phyloP scores from a whole-genome alignment of 805 yeast species.

The Wickerhamomyces xylosicus region DNA sequence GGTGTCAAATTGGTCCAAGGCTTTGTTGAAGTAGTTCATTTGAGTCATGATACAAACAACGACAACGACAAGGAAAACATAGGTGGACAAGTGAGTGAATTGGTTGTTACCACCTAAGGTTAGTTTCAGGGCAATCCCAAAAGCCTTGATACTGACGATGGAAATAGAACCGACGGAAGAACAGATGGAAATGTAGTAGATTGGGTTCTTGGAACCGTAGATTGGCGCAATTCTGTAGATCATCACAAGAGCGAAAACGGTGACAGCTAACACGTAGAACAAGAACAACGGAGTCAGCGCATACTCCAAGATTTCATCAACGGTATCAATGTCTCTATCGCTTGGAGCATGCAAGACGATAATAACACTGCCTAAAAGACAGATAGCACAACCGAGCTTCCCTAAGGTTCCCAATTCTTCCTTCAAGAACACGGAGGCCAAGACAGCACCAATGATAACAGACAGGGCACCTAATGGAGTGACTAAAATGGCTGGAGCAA shows the following conservation, averaged over 20 bases:
- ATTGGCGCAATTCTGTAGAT: constrained; percentile 75
- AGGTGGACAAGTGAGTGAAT: constrained; percentile 76
- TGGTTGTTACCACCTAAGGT: constrained; percentile 82
- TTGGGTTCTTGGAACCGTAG: constrained; percentile 73
- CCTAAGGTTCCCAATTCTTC: constrained; percentile 86
- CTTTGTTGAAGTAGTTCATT: constrained; percentile 91
- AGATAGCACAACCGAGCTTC: constrained; percentile 87
- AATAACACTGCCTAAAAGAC: constrained; percentile 78
- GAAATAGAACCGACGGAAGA: constrained; percentile 85
- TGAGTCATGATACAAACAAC: constrained; percentile 77
- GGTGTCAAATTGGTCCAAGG: constrained; percentile 87
- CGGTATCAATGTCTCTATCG: constrained; percentile 82
- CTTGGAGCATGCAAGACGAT: constrained; percentile 90
- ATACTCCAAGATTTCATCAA: constrained; percentile 74
- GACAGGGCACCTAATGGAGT: constrained; percentile 88
- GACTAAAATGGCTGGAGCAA: constrained; percentile 88
- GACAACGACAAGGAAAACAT: constrained; percentile 69
- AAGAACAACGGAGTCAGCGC: constrained; percentile 75
- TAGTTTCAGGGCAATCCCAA: constrained; percentile 83
- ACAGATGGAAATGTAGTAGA: constrained; percentile 84
- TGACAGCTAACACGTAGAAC: constrained; percentile 52
- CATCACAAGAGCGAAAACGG: constrained; percentile 63
- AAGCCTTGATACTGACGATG: constrained; percentile 87
- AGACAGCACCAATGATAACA: constrained; percentile 84
- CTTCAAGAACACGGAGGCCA: constrained; percentile 75